Evolutionary conservation across 1,284 basidiomycete genomes (phyloP), one percentile per base, ranked within the genome.

Genomic region (Rhodotorula mucilaginosa): DNA sequence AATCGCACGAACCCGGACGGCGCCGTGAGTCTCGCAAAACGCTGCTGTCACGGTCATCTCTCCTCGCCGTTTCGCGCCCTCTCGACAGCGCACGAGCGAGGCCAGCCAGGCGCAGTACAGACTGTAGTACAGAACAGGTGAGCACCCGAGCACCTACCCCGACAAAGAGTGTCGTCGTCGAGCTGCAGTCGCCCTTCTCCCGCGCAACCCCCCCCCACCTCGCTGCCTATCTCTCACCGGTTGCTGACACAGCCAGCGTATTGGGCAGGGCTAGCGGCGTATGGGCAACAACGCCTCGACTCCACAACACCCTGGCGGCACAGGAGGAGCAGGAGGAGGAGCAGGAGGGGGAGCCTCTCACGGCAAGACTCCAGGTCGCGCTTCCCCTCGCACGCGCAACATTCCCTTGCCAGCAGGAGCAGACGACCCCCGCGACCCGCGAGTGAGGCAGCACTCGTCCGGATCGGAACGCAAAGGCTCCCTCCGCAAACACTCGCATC

Each of bases 271-370:
- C 49, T 26, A 13, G 29, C 7, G 2, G 21, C 47, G 5, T 12
- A 72, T 72, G 70, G 70, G 70, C 58, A 72, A 72, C 70, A 72
- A 72, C 58, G 64, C 64, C 23, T 72, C 70, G 29, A 66, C 70
- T 0, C 70, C 57, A 15, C 56, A 49, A n/a, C 26, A 19, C 16
- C 47, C 46, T 8, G 34, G 23, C 29, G 16, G 47, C 18, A 19
- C 21, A 26, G 59, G 56, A 29, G 46, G 60, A 44, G n/a, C 39
- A 16, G 34, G 23, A 19, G 16, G 47, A 29, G 29, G n/a, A 18
- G 59, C 56, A 23, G 46, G 60, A 44, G n/a, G 34, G 34, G 34
- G 48, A 16, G 52, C 59, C 57, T 2, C 13, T 59, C 56, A 34
- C 56, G 61, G 54, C 16, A n/a, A 26, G 26, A 26, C 54, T 56